Evolutionary conservation across 192 early-diverging fungal species (phyloP), one percentile per base, ranked within the genome.

Genomic region (Haplosporangium gracile): DNA sequence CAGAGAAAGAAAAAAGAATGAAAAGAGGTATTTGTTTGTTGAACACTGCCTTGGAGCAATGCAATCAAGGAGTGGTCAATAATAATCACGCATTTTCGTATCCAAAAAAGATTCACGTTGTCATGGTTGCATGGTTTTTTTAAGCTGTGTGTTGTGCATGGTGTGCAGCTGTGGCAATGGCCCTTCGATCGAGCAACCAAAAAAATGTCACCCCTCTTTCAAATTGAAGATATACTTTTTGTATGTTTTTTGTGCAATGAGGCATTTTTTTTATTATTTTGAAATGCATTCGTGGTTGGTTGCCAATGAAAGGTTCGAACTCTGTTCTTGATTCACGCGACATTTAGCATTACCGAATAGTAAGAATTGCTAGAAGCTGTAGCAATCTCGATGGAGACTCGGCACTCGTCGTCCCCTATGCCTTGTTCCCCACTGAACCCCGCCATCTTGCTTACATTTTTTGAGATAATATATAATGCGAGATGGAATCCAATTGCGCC

Each of bases 21-120:
- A 32, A 65, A 65, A 34, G 60, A 65, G 60, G 60, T 29, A 65
- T 65, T 65, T 34, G n/a, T 57, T 57, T 57, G 55, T 57, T 34
- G 60, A 65, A 29, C 60, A 32, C 11, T 32, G 10, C 26, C 29
- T 15, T 32, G 26, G 26, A 32, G 29, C 60, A 65, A 4, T 65
- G 29, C 60, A 65, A 4, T 65, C 60, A 65, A 32, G 60, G 29
- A 65, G n/a, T 65, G 60, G 60, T 65, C 60, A 65, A 65, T 15
- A 65, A 65, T 65, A 65, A 65, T 65, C 60, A 29, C 60, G 60
- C 60, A 65, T 65, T 65, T 65, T 65, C 60, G 60, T 29, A n/a
- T 29, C 11, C 60, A 32, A 10, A 51, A 51, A 32, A 65, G 60
- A 65, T 65, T 34, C 60, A 65, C 60, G 60, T 65, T 65, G 29